Evolutionary conservation across 2,329 filamentous ascomycete genomes (phyloP).

Genomic region (Nectriaceae sp.): DNA sequence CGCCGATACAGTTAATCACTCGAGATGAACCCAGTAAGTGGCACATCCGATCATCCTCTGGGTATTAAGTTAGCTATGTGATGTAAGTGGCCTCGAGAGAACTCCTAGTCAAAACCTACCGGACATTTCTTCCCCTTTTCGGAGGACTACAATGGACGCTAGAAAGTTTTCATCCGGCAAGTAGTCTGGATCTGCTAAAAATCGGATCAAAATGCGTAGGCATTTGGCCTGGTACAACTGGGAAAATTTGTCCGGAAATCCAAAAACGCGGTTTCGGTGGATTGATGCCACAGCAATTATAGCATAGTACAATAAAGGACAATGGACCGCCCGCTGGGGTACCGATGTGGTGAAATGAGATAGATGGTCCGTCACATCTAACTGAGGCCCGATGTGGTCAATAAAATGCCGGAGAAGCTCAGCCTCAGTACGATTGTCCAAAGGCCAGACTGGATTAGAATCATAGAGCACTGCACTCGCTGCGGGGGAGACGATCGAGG

Average conservation of each 20-base stretch:
- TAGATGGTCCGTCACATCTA: constrained; percentile 43
- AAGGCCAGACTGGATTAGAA: too few relatives aligned
- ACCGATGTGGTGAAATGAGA: constrained; percentile 43
- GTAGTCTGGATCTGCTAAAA: constrained; percentile 35
- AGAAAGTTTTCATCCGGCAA: constrained; percentile 41
- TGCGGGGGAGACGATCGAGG: too few relatives aligned
- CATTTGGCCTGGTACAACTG: constrained; percentile 43
- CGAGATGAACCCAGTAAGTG: constrained; percentile 28
- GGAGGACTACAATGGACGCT: constrained; percentile 39
- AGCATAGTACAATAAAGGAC: constrained; percentile 37
- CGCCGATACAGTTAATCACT: constrained; percentile 29
- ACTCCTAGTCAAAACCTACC: constrained; percentile 16
- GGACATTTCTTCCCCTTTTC: constrained; percentile 43
- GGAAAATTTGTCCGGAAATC: constrained; percentile 31
- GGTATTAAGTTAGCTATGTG: constrained; percentile 28
- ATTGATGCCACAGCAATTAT: constrained; percentile 28
- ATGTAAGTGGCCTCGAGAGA: too few relatives aligned
- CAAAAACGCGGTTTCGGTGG: constrained; percentile 18
- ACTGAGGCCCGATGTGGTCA: too few relatives aligned
- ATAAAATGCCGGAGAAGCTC: too few relatives aligned
- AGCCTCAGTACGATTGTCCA: too few relatives aligned
- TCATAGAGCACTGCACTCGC: too few relatives aligned
- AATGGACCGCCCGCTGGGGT: constrained; percentile 40
- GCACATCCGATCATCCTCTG: too few relatives aligned
- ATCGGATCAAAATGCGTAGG: constrained; percentile 39